phyloP scores from a whole-genome alignment of 2,329 filamentous ascomycete species.

The Basipetospora chlamydospora region DNA sequence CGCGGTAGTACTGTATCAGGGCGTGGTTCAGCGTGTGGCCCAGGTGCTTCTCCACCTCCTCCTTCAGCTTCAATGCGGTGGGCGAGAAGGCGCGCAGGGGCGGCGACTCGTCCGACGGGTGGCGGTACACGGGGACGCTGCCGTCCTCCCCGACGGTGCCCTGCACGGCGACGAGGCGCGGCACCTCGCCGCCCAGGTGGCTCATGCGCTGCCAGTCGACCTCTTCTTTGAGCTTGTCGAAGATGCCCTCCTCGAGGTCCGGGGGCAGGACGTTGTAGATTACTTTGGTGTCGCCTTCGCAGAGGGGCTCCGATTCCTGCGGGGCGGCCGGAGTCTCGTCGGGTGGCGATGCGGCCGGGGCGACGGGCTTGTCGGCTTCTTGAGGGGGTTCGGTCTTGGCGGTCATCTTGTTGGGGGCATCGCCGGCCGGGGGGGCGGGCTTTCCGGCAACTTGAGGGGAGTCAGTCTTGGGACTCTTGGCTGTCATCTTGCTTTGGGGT shows the following conservation, averaged over 20 bases:
- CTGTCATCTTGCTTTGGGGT: no score
- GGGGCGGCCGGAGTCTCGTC: background rate
- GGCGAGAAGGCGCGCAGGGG: constrained; percentile 62
- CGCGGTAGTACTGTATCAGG: constrained; percentile 85
- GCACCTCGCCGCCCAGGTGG: constrained; percentile 82
- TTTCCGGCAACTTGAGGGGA: no score
- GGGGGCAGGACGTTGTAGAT: constrained; percentile 53
- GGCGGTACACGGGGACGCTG: constrained; percentile 79
- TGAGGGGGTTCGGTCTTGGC: background rate
- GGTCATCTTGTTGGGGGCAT: no score
- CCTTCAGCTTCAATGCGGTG: constrained; percentile 53
- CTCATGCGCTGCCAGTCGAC: constrained; percentile 85
- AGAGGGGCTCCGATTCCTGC: constrained; percentile 28
- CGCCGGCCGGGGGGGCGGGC: no score
- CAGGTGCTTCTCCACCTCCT: constrained; percentile 53
- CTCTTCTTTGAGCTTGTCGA: constrained; percentile 57
- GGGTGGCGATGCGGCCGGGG: background rate
- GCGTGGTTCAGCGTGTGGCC: constrained; percentile 81
- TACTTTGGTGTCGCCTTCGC: constrained; percentile 69
- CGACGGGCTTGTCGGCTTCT: background rate
- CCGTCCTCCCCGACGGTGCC: constrained; percentile 55
- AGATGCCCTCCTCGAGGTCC: constrained; percentile 42
- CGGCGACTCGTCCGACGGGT: constrained; percentile 79
- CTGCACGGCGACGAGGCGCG: constrained; percentile 80
- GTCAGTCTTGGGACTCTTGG: no score